These are phyloP conservation scores for Kazachstania sp. DNA, from an alignment of 1,139 yeast genomes.

Conservation along the genomic window DNA sequence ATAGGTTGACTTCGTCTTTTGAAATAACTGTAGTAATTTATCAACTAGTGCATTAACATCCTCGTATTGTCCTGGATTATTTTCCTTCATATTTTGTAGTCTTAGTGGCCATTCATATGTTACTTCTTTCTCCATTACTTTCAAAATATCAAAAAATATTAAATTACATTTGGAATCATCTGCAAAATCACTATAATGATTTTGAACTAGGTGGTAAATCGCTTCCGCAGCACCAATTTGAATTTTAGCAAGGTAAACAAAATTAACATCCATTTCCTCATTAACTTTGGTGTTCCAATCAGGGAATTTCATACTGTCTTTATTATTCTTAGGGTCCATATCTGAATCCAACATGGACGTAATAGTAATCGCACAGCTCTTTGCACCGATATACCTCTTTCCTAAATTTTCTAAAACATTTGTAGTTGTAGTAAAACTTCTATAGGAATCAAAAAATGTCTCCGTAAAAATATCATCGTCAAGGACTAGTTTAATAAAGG, in stretches of 20 bases:
- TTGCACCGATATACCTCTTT: constrained; percentile 49
- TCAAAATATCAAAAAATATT: constrained; percentile 57
- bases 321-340: constrained; percentile 7
- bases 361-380: constrained; percentile 48
- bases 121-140: constrained; percentile 58
- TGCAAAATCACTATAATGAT: constrained; percentile 68
- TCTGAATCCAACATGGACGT: constrained; percentile 21
- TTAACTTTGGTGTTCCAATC: constrained; percentile 40
- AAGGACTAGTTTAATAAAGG: constrained; percentile 40
- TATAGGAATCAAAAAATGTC: constrained; percentile 57
- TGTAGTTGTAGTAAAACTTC: constrained; percentile 52
- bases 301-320: constrained; percentile 24
- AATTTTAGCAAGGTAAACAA: constrained; percentile 50
- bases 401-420: constrained; percentile 43
- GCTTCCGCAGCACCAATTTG: constrained; percentile 81
- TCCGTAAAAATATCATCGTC: constrained; percentile 53
- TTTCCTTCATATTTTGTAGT: constrained; percentile 9
- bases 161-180: constrained; percentile 57
- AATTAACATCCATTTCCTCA: constrained; percentile 33
- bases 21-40: constrained; percentile 50
- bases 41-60: constrained; percentile 35
- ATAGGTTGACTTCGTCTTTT: constrained; percentile 63
- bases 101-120: constrained; percentile 61
- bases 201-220: constrained; percentile 58
- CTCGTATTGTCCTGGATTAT: constrained; percentile 24